Evolutionary conservation across 495 filamentous ascomycete genomes (phyloP).

Genomic region (Staphylotrichum longicolle): DNA sequence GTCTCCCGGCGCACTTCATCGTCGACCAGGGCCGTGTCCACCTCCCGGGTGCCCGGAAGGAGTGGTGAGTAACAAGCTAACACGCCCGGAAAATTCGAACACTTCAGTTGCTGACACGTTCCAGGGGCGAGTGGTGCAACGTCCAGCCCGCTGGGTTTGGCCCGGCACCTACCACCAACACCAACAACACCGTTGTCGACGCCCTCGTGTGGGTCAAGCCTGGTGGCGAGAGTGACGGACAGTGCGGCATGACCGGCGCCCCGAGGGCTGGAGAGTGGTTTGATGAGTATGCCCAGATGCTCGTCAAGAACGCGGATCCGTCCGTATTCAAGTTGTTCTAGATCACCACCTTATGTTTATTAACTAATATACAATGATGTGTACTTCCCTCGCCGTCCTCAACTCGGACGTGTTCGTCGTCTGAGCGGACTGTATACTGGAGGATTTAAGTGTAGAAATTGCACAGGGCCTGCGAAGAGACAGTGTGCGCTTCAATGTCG

Average conservation of each 20-base stretch:
- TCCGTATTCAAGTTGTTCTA: constrained; percentile 18
- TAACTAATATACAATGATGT: background rate
- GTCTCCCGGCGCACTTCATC: constrained; percentile 66
- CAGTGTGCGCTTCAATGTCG: no score
- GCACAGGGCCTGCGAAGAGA: no score
- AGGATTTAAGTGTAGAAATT: no score
- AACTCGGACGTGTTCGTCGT: no score
- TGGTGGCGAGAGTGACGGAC: constrained; percentile 72
- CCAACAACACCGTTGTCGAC: constrained; percentile 61
- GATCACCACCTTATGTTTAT: background rate
- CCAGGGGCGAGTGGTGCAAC: constrained; percentile 76
- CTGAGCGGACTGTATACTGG: no score
- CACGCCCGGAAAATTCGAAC: background rate
- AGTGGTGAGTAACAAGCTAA: constrained; percentile 34
- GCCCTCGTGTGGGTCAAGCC: constrained; percentile 79
- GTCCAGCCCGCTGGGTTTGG: constrained; percentile 66
- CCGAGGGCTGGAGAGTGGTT: constrained; percentile 72
- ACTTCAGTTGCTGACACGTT: background rate
- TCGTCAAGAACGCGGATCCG: constrained; percentile 61
- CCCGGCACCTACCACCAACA: constrained; percentile 57
- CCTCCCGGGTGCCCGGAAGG: constrained; percentile 58
- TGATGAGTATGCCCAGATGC: constrained; percentile 66
- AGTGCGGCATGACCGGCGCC: constrained; percentile 59
- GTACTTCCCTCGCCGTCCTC: no score
- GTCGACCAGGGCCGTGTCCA: constrained; percentile 45